Conservation (phyloP, 495 filamentous ascomycete genomes). For the Penicillium fimorum region DNA sequence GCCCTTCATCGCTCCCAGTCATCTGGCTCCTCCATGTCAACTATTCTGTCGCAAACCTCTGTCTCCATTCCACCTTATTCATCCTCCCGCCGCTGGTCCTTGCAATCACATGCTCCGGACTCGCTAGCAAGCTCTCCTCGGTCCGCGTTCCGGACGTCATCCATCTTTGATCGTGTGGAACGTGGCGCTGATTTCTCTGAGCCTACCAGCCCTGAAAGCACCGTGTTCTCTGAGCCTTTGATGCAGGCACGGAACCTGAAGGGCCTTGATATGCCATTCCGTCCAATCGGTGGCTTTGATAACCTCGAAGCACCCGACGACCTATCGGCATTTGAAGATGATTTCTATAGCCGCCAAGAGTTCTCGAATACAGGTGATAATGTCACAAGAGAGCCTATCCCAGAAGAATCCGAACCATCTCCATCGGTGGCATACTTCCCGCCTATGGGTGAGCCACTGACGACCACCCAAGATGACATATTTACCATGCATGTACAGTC, state of each 20-base stretch:
- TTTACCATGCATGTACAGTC: slow-evolving; percentile 20
- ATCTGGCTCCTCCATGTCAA: slow-evolving; percentile 51
- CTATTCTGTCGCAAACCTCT: slow-evolving; percentile 63
- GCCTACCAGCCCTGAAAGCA: slow-evolving; percentile 73
- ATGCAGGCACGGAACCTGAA: slow-evolving; percentile 49
- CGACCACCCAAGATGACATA: slow-evolving; percentile 12
- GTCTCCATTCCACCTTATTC: slow-evolving; percentile 55
- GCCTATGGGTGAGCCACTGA: background rate
- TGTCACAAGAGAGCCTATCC: slow-evolving; percentile 34
- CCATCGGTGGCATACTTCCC: slow-evolving; percentile 16
- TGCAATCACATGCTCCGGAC: slow-evolving; percentile 64
- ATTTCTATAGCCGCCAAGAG: slow-evolving; percentile 21
- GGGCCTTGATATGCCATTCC: slow-evolving; percentile 51
- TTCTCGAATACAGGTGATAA: slow-evolving; percentile 17
- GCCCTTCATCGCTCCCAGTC: slow-evolving; percentile 41
- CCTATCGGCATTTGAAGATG: slow-evolving; percentile 23
- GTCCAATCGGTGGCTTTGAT: slow-evolving; percentile 39
- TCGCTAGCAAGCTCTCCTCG: slow-evolving; percentile 80
- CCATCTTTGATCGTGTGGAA: slow-evolving; percentile 71
- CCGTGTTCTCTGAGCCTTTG: slow-evolving; percentile 52
- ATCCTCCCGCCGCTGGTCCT: slow-evolving; percentile 59
- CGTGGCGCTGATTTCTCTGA: slow-evolving; percentile 56
- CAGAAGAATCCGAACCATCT: slow-evolving; percentile 42
- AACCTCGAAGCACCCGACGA: slow-evolving; percentile 17
- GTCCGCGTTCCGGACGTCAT: slow-evolving; percentile 69